Conservation (phyloP, 2,329 filamentous ascomycete genomes). For the Coniochaeta prunicola region DNA sequence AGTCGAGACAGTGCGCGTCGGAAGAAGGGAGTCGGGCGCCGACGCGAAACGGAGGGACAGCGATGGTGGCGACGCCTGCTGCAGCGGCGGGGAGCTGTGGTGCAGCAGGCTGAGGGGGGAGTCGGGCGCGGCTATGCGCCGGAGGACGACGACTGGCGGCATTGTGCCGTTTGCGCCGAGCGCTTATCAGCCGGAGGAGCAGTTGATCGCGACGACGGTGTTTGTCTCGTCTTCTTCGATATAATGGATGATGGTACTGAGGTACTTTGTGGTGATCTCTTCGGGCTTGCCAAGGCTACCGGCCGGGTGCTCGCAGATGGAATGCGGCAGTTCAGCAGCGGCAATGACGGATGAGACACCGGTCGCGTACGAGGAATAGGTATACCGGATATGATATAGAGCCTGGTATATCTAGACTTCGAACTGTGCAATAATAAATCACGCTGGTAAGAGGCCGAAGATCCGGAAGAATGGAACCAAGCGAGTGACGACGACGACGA, state of each 20-base stretch:
- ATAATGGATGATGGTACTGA: not conserved
- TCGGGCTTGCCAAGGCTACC: not conserved
- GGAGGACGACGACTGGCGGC: not conserved
- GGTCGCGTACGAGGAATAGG: not conserved
- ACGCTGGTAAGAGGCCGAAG: not conserved
- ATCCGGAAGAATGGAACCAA: not conserved
- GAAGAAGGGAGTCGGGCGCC: conserved; percentile 1
- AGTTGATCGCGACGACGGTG: not conserved
- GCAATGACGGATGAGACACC: not conserved
- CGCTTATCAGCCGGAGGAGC: not conserved
- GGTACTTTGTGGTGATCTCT: too few relatives aligned
- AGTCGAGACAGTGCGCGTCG: not conserved
- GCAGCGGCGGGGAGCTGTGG: not conserved
- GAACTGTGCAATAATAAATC: not conserved
- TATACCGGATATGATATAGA: not conserved
- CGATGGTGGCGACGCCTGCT: not conserved
- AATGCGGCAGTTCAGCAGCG: not conserved
- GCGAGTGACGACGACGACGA: not conserved
- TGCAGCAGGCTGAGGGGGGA: not conserved
- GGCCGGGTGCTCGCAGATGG: not conserved
- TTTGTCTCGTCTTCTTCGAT: not conserved
- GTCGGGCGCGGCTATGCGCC: not conserved
- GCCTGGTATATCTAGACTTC: not conserved
- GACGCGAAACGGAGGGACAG: not conserved
- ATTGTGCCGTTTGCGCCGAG: not conserved